Conservation (phyloP, 2,329 filamentous ascomycete genomes). For the Beauveria rudraprayagi region DNA sequence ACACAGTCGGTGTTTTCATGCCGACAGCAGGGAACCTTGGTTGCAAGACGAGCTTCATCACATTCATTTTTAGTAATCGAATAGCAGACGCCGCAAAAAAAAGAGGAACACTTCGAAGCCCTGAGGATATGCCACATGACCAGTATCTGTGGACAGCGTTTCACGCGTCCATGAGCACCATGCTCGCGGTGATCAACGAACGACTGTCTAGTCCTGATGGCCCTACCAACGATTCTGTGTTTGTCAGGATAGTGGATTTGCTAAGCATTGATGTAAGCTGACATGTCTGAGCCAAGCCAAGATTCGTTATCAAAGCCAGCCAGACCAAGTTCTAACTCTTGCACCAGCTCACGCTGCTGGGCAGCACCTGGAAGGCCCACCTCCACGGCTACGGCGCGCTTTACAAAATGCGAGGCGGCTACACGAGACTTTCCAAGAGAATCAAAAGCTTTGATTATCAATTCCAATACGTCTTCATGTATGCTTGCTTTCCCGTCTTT, state of each 20-base stretch:
- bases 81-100: constrained; percentile 5
- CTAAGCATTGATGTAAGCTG: constrained; percentile 3
- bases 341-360: neutral
- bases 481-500: neutral
- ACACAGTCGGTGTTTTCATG: neutral
- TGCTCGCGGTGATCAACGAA: constrained; percentile 1
- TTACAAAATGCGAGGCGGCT: constrained; percentile 4
- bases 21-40: constrained; percentile 2
- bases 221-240: neutral
- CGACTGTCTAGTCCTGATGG: neutral
- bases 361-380: constrained; percentile 6
- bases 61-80: constrained; percentile 7
- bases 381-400: constrained; percentile 3
- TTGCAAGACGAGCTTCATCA: constrained; percentile 7
- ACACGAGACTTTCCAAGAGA: neutral
- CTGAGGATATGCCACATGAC: neutral
- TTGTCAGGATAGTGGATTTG: constrained; percentile 4
- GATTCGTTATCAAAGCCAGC: neutral
- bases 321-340: neutral
- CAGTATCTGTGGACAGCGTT: constrained; percentile 4
- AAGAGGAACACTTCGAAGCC: neutral
- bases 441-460: neutral
- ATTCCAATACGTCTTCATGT: constrained; percentile 6
- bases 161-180: neutral
- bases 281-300: neutral